A percentile compares a stretch with the other conserved stretches of the same genome.
These are phyloP conservation scores for Ogataea pignaliae DNA, from an alignment of 805 yeast genomes.

Conservation along the genomic window DNA sequence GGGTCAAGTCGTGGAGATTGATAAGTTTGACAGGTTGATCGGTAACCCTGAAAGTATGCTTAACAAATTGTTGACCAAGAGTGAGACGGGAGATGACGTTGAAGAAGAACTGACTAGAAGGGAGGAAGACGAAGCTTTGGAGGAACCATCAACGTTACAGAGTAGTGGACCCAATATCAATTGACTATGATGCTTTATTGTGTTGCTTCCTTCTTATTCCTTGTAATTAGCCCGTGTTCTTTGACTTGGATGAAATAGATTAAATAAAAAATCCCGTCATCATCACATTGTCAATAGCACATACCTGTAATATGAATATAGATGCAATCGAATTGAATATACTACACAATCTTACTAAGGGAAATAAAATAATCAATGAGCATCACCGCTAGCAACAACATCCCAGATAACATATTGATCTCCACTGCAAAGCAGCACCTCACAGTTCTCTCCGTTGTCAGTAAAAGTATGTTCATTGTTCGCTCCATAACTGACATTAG, in stretches of 20 bases:
- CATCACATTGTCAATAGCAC: too few relatives aligned
- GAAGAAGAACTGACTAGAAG: constrained; percentile 17
- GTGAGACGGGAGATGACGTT: constrained; percentile 21
- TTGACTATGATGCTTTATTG: not conserved
- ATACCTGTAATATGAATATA: not conserved
- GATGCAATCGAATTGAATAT: not conserved
- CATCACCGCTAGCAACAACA: constrained; percentile 26
- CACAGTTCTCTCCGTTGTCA: constrained; percentile 28
- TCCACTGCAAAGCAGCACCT: constrained; percentile 15
- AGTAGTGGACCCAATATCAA: not conserved
- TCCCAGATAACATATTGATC: constrained; percentile 26
- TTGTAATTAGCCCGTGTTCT: too few relatives aligned
- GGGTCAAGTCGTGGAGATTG: constrained; percentile 74
- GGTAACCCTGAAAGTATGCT: constrained; percentile 41
- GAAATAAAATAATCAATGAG: constrained; percentile 9
- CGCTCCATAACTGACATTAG: constrained; percentile 22
- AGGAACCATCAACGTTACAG: not conserved
- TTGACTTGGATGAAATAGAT: too few relatives aligned
- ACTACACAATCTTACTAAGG: not conserved
- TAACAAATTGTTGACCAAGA: constrained; percentile 36
- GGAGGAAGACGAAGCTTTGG: constrained; percentile 8
- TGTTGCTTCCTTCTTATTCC: too few relatives aligned
- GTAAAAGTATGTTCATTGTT: constrained; percentile 24
- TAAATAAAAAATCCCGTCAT: too few relatives aligned
- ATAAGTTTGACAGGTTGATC: constrained; percentile 50